phyloP scores from a whole-genome alignment of 1,284 basidiomycete species.

The Wallemia mellicola region DNA sequence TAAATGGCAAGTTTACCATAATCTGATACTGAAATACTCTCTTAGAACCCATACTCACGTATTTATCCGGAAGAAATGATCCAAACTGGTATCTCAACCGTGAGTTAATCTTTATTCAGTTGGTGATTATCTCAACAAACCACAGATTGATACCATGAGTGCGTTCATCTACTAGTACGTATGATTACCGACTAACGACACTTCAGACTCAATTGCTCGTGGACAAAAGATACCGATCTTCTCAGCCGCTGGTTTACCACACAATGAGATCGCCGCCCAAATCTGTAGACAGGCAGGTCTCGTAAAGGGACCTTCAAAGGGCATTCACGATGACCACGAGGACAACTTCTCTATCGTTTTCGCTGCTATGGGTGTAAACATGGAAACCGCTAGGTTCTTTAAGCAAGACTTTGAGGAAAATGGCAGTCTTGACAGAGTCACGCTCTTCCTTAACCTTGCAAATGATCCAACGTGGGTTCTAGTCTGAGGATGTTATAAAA shows the following conservation, averaged over 20 bases:
- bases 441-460: conserved; percentile 92
- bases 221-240: conserved; percentile 99
- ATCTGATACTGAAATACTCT: too few species aligned
- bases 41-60: conserved; percentile 95
- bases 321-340: conserved; percentile 93
- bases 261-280: conserved; percentile 99
- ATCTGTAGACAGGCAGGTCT: conserved; percentile 97
- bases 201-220: conserved; percentile 78
- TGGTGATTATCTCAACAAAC: background rate
- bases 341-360: conserved; percentile 99
- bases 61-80: conserved; percentile 99
- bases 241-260: conserved; percentile 91
- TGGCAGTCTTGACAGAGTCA: conserved; percentile 87
- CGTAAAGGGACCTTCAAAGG: conserved; percentile 80
- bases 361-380: conserved; percentile 99
- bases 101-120: background rate
- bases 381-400: conserved; percentile 99
- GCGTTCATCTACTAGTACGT: background rate
- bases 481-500: background rate
- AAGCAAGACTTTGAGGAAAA: conserved; percentile 99
- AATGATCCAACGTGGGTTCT: conserved; percentile 64
- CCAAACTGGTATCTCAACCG: conserved; percentile 92
- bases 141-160: conserved; percentile 53
- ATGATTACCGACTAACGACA: too few species aligned
- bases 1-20: too few species aligned